A percentile compares a stretch with the other conserved stretches of the same genome.
Evolutionary conservation across 805 yeast genomes (phyloP).

Genomic region (Candida koratica): DNA sequence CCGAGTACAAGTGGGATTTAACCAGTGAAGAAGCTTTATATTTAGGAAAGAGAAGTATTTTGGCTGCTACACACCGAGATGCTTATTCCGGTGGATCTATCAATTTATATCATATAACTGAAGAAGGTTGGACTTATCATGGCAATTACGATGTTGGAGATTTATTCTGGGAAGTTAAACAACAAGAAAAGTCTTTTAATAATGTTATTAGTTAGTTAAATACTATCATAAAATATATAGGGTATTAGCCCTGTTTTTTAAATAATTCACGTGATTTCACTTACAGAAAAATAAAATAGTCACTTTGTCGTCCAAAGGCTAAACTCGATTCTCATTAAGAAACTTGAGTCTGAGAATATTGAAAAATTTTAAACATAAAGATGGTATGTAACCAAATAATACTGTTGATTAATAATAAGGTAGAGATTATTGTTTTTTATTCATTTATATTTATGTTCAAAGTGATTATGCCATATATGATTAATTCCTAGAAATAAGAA

Average conservation of each 20-base stretch:
- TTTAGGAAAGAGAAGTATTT: constrained; percentile 89
- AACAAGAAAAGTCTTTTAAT: constrained; percentile 82
- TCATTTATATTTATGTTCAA: too few relatives aligned
- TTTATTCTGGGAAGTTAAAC: constrained; percentile 88
- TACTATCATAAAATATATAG: too few relatives aligned
- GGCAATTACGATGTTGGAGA: constrained; percentile 93
- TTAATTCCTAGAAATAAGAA: too few relatives aligned
- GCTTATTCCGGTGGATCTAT: constrained; percentile 97
- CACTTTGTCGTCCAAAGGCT: constrained; percentile 3
- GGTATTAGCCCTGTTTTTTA: too few relatives aligned
- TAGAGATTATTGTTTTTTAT: too few relatives aligned
- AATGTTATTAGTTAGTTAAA: too few relatives aligned
- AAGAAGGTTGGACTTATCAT: constrained; percentile 91
- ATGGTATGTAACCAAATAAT: constrained; percentile 7
- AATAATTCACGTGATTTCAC: too few relatives aligned
- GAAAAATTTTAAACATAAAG: constrained; percentile 6
- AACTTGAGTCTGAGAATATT: constrained; percentile 5
- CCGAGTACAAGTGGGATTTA: constrained; percentile 88
- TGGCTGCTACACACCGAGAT: constrained; percentile 98
- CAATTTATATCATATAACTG: constrained; percentile 89
- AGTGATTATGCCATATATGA: too few relatives aligned
- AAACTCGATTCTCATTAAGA: constrained; percentile 1
- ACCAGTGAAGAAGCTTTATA: constrained; percentile 90
- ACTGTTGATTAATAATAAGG: too few relatives aligned
- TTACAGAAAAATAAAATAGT: too few relatives aligned